Evolutionary conservation across 441 rosid species (phyloP).

Genomic region (Geranium incanum): DNA sequence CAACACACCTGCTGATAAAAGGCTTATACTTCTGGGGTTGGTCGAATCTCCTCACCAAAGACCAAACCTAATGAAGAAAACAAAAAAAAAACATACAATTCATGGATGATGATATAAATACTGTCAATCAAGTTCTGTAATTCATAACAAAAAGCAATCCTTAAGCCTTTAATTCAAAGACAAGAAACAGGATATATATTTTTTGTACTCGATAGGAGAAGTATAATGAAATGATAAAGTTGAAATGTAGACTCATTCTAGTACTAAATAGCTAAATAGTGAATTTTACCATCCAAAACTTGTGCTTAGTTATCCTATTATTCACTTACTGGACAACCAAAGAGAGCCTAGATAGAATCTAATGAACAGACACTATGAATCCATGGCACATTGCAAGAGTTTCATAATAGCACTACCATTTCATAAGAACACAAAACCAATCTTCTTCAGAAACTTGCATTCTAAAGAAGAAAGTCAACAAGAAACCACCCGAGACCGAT

Average conservation of each 20-base stretch:
- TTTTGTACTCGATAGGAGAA: neutral
- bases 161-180: neutral
- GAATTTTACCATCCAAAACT: neutral
- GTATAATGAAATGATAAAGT: constrained; percentile 3
- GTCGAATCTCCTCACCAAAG: neutral
- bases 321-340: neutral
- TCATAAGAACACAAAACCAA: neutral
- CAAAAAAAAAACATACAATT: too few species aligned
- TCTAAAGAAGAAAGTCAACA: neutral
- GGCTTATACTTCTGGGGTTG: constrained; percentile 12
- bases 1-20: constrained; percentile 14
- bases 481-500: neutral
- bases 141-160: neutral
- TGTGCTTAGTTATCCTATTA: neutral
- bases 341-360: neutral
- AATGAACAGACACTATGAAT: constrained; percentile 2
- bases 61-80: constrained; percentile 7
- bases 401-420: neutral
- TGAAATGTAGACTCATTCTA: neutral
- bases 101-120: neutral
- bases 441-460: neutral
- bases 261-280: neutral
- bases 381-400: neutral
- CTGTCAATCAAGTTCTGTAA: neutral
- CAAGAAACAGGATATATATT: neutral